A percentile compares a stretch with the other conserved stretches of the same genome.
Conservation (phyloP, 345 rosid genomes). For the Sapria himalayana region DNA sequence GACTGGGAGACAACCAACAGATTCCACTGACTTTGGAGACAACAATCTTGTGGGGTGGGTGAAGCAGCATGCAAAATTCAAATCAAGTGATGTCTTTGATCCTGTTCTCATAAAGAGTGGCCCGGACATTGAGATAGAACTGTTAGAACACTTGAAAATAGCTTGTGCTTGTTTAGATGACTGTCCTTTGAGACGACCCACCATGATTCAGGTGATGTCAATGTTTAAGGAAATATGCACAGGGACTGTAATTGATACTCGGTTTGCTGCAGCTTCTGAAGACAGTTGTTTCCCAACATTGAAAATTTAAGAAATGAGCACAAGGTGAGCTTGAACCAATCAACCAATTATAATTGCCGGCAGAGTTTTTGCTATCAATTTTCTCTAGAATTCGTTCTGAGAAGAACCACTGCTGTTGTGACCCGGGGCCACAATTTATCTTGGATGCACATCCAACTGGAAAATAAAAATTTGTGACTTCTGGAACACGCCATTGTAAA, state of each 20-base stretch:
- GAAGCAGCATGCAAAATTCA: constrained; percentile 65
- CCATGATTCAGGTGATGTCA: constrained; percentile 64
- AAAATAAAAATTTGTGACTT: too few relatives aligned
- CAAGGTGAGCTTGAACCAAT: too few relatives aligned
- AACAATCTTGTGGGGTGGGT: constrained; percentile 98
- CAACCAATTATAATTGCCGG: too few relatives aligned
- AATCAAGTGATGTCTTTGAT: constrained; percentile 60
- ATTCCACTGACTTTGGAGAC: constrained; percentile 90
- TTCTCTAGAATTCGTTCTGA: too few relatives aligned
- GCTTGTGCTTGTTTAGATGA: constrained; percentile 81
- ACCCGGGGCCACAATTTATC: too few relatives aligned
- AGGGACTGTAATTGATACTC: constrained; percentile 56
- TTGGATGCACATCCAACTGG: too few relatives aligned
- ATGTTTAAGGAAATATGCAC: constrained; percentile 66
- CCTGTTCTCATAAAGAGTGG: constrained; percentile 56
- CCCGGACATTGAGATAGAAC: constrained; percentile 51
- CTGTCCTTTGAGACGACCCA: constrained; percentile 45
- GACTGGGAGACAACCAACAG: constrained; percentile 79
- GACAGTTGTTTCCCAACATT: constrained; percentile 41
- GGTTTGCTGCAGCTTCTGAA: constrained; percentile 44
- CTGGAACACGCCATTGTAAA: too few relatives aligned
- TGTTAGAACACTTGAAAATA: constrained; percentile 41
- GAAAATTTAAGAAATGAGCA: constrained; percentile 61
- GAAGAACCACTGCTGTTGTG: too few relatives aligned
- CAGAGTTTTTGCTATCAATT: too few relatives aligned